Conservation (phyloP, 2,329 filamentous ascomycete genomes). For the Dactylonectria estremocensis region DNA sequence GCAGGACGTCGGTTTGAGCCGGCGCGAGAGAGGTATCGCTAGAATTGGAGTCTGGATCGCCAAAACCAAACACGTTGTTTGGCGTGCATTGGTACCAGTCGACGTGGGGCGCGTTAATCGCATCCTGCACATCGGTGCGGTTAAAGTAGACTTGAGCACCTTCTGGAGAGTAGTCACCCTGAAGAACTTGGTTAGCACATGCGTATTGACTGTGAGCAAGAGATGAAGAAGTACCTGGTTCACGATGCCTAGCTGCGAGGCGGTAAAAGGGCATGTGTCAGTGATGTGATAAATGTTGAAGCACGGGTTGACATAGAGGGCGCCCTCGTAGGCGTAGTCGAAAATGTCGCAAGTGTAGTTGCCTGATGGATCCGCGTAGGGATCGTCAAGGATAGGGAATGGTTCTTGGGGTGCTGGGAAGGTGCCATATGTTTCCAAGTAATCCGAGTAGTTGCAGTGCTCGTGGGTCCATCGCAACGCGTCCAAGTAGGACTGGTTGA, state of each 20-base stretch:
- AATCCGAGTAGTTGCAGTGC: conserved; percentile 75
- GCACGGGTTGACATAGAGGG: conserved; percentile 77
- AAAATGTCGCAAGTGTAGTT: conserved; percentile 71
- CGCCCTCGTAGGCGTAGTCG: conserved; percentile 68
- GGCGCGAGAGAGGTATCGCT: conserved; percentile 39
- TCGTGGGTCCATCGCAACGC: conserved; percentile 67
- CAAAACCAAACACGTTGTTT: conserved; percentile 46
- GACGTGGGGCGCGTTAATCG: conserved; percentile 73
- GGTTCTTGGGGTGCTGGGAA: conserved; percentile 77
- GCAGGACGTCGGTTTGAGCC: conserved; percentile 42
- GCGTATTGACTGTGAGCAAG: accelerated
- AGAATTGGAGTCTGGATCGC: conserved; percentile 35
- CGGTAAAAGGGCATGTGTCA: conserved; percentile 79
- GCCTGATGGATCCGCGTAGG: conserved; percentile 46
- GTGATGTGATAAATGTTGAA: conserved; percentile 84
- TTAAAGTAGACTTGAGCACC: conserved; percentile 79
- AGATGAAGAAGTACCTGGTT: conserved; percentile 56
- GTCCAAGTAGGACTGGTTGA: conserved; percentile 73
- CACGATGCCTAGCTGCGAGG: conserved; percentile 79
- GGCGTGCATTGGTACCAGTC: conserved; percentile 48
- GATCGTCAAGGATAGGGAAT: conserved; percentile 62
- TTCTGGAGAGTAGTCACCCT: conserved; percentile 72
- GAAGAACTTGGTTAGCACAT: neutral
- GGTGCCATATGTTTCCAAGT: conserved; percentile 72
- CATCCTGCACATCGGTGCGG: conserved; percentile 77